Evolutionary conservation across 2,329 filamentous ascomycete genomes (phyloP).

Genomic region (Ciborinia camelliae): DNA sequence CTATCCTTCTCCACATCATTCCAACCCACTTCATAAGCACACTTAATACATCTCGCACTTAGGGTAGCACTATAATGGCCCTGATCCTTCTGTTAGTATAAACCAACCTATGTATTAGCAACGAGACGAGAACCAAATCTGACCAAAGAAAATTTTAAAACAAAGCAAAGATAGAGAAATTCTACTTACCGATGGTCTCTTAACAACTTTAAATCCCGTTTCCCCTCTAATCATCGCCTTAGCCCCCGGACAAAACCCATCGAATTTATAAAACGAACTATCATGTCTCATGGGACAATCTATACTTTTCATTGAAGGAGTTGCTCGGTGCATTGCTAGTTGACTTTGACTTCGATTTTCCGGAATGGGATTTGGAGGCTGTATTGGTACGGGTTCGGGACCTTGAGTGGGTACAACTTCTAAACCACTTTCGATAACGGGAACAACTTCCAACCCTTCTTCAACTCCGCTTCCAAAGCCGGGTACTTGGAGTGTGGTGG

Average conservation of each 20-base stretch:
- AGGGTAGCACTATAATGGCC: slow-evolving; percentile 34
- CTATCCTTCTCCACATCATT: slow-evolving; percentile 35
- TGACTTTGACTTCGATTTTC: slow-evolving; percentile 16
- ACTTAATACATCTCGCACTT: slow-evolving; percentile 35
- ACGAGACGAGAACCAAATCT: not conserved
- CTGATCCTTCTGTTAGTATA: slow-evolving; percentile 26
- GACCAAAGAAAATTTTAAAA: not conserved
- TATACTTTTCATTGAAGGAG: slow-evolving; percentile 30
- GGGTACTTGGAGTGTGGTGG: slow-evolving; percentile 28
- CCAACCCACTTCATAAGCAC: slow-evolving; percentile 35
- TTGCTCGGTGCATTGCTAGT: slow-evolving; percentile 23
- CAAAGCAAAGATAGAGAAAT: not conserved
- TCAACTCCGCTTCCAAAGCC: slow-evolving; percentile 29
- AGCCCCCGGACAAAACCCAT: slow-evolving; percentile 37
- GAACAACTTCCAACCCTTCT: slow-evolving; percentile 31
- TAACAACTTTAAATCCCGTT: slow-evolving; percentile 34
- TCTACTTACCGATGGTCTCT: slow-evolving; percentile 33
- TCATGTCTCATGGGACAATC: slow-evolving; percentile 34
- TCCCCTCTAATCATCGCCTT: slow-evolving; percentile 32
- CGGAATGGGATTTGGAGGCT: not conserved
- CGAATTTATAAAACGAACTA: slow-evolving; percentile 35
- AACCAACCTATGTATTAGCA: slow-evolving; percentile 17
- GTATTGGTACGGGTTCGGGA: slow-evolving; percentile 1
- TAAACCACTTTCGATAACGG: slow-evolving; percentile 13
- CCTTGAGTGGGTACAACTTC: slow-evolving; percentile 13